Conservation (phyloP, 169 alveolate species). For the Eimeria maxima region DNA sequence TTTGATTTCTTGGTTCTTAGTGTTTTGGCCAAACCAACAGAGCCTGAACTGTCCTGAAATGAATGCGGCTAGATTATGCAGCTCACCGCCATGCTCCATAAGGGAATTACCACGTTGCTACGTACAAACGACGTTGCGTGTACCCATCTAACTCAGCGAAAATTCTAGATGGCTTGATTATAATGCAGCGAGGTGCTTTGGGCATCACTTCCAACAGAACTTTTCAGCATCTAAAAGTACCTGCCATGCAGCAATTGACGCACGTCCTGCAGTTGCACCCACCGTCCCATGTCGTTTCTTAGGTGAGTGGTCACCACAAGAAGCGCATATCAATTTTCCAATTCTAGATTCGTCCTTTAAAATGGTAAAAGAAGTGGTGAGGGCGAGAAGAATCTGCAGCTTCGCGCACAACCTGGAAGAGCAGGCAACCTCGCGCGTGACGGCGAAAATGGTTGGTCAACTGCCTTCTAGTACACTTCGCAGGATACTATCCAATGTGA, state of each 20-base stretch:
- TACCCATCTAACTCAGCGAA: neutral
- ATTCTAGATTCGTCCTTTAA: neutral
- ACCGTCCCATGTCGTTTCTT: neutral
- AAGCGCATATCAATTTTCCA: too few relatives aligned
- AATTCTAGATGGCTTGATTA: neutral
- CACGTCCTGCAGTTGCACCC: neutral
- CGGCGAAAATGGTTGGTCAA: neutral
- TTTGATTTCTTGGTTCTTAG: neutral
- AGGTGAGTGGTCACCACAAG: neutral
- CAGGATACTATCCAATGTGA: neutral
- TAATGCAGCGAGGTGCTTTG: neutral
- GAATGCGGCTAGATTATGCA: too few relatives aligned
- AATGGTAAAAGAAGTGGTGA: neutral
- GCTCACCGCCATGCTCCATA: neutral
- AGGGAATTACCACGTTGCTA: neutral
- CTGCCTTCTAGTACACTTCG: neutral
- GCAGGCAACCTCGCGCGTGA: neutral
- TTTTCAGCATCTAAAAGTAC: neutral
- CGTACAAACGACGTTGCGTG: neutral
- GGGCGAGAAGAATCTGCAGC: neutral
- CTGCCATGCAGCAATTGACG: neutral
- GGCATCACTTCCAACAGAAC: neutral
- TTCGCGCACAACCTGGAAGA: neutral
- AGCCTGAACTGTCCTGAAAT: neutral
- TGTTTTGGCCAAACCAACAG: neutral